These are phyloP conservation scores for Sphaceloma murrayae DNA, from an alignment of 2,329 filamentous ascomycete species.

Conservation along the genomic window DNA sequence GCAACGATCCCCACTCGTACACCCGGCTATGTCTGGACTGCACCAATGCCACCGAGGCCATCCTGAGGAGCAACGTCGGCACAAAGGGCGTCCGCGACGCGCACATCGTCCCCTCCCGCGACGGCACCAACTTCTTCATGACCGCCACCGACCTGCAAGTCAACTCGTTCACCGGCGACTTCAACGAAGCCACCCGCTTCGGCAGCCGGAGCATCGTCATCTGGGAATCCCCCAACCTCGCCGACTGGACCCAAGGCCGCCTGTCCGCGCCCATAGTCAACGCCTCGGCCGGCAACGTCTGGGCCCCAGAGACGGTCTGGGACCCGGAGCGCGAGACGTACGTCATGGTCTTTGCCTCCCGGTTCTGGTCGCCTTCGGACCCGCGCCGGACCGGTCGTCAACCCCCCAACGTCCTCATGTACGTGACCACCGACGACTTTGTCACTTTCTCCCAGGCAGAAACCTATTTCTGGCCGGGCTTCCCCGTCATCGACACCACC, in stretches of 20 bases:
- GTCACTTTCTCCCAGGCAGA: constrained; percentile 19
- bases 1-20: constrained; percentile 20
- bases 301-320: constrained; percentile 20
- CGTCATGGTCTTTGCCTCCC: constrained; percentile 18
- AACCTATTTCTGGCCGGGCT: constrained; percentile 19
- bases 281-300: constrained; percentile 19
- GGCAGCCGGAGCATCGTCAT: constrained; percentile 21
- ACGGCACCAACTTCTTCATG: constrained; percentile 20
- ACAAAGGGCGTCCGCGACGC: constrained; percentile 20
- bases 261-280: constrained; percentile 17
- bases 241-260: constrained; percentile 17
- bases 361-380: constrained; percentile 18
- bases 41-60: constrained; percentile 16
- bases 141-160: constrained; percentile 21
- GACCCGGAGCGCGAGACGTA: constrained; percentile 17
- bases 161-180: constrained; percentile 23
- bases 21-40: constrained; percentile 13
- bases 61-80: constrained; percentile 19
- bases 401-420: constrained; percentile 19
- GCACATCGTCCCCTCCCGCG: constrained; percentile 17
- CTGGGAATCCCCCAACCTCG: constrained; percentile 19
- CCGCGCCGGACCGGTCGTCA: background rate
- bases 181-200: constrained; percentile 22
- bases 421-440: constrained; percentile 20
- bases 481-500: constrained; percentile 21